Evolutionary conservation across 148 eudicot genomes (phyloP), one percentile per base, ranked within the genome.

Genomic region (Cornus suecica): DNA sequence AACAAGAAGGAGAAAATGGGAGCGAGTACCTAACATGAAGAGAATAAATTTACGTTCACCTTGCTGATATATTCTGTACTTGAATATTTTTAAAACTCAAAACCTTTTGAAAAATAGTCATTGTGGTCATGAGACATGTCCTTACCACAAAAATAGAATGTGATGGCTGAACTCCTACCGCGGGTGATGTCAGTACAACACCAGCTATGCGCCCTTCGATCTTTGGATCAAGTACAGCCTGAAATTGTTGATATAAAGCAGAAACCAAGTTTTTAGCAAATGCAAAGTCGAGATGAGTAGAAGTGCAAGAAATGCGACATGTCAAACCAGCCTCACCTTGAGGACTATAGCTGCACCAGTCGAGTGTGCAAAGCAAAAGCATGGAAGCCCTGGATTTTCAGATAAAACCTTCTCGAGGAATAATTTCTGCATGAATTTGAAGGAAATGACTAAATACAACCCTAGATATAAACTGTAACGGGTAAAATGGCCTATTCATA

Each of bases 301-400:
- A 54, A n/a, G 26, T 32, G 14, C 13, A 9, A 30, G 13, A 27
- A 60, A 32, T 11, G 42, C 27, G 27, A 29, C 52, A 22, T 54
- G 22, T 63, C 42, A 69, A 42, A 14, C 16, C 37, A 29, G 37
- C 14, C 62, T 75, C 62, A 89, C 93, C 89, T 87, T 89, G 68
- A 94, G 88, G 51, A 87, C 70, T 65, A 94, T 90, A 42, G 98
- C 97, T 78, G 83, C 98, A 66, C 98, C 98, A 60, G 97, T 94
- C 8, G 98, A 94, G 80, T 94, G 98, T 66, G 91, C 98, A 83
- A 94, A 88, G 83, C 90, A 89, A 79, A 94, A 94, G 78, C 90
- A 90, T 8, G 91, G 94, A 34, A 91, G 77, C 6, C 86, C 87
- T 28, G 91, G 86, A 83, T 91, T 90, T 72, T 91, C 93, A 58